Base-by-base conservation (phyloP, 345 rosid species). In the Brassica carinata region DNA sequence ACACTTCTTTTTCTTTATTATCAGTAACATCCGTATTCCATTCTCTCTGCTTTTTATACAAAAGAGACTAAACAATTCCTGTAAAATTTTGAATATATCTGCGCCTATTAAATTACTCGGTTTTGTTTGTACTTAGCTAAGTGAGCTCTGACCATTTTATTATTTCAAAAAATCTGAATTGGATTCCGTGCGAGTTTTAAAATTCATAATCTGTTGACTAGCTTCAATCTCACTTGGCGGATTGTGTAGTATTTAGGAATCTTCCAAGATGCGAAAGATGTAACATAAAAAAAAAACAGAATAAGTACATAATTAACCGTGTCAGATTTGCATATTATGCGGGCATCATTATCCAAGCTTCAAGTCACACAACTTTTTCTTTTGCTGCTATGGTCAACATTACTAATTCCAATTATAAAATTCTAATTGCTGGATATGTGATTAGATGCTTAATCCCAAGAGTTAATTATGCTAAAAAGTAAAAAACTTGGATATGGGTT, bases 141-240 rank as follows among this genome's bases (percentile, higher is more conserved):
- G 15, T 71, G 23, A 26, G 58, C 65, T 67, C 29, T 67, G 38
- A 18, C 65, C 7, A 62, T 40, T 48, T 48, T 33, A 15, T 27
- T 10, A 5, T 4, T 64, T 64, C 5, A 0, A 26, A 33, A 62
- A 26, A 26, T 2, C 17, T 75, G 62, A 8, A 80, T 75, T 59
- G 72, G 67, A 53, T 75, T 69, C 58, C 59, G 83, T 80, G 83
- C 72, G 17, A 62, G 55, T 51, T 62, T 29, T 11, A 5, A 65
- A 10, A 65, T 55, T 69, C 62, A 55, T 38, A 17, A 71, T 23
- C 72, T 55, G 76, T 70, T 71, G 80, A 64, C 77, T 71, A 81
- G 15, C 69, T 65, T 75, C 8, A 64, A 19, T 80, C 63, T 80
- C 73, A 69, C 18, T 69, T 71, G 76, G 45, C 26, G 59, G 19